Evolutionary conservation across 163 green algal species (phyloP).

Genomic region (Chloromonas sp.): DNA sequence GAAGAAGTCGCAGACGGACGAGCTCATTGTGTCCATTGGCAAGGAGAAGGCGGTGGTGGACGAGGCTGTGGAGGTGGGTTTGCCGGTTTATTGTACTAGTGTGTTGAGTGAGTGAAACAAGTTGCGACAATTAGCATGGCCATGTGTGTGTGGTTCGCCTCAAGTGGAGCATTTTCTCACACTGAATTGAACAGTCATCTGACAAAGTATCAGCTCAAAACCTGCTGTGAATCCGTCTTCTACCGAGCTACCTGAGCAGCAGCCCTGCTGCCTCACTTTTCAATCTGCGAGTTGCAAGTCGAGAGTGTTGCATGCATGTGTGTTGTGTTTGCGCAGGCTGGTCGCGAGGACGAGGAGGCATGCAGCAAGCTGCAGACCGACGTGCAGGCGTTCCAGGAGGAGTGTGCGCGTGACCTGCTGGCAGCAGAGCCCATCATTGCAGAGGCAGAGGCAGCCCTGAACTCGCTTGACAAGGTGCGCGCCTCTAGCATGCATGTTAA

Average conservation of each 20-base stretch:
- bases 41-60: constrained; percentile 85
- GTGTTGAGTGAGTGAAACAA: too few relatives aligned
- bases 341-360: constrained; percentile 70
- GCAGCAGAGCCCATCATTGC: constrained; percentile 88
- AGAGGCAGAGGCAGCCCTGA: constrained; percentile 83
- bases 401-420: constrained; percentile 74
- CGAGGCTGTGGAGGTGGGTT: constrained; percentile 68
- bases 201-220: too few relatives aligned
- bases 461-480: constrained; percentile 63
- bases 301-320: too few relatives aligned
- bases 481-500: too few relatives aligned
- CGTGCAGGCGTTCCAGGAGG: constrained; percentile 75
- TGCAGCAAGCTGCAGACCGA: constrained; percentile 65
- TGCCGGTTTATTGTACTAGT: not conserved
- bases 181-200: too few relatives aligned
- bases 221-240: too few relatives aligned
- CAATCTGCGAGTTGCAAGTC: too few relatives aligned
- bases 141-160: too few relatives aligned
- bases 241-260: too few relatives aligned
- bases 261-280: too few relatives aligned
- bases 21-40: constrained; percentile 87
- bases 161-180: too few relatives aligned
- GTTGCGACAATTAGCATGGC: too few relatives aligned
- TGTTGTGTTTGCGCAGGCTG: not conserved
- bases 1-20: constrained; percentile 82